Conservation (phyloP, 179 eudicot species). For the Beta macrorhiza region DNA sequence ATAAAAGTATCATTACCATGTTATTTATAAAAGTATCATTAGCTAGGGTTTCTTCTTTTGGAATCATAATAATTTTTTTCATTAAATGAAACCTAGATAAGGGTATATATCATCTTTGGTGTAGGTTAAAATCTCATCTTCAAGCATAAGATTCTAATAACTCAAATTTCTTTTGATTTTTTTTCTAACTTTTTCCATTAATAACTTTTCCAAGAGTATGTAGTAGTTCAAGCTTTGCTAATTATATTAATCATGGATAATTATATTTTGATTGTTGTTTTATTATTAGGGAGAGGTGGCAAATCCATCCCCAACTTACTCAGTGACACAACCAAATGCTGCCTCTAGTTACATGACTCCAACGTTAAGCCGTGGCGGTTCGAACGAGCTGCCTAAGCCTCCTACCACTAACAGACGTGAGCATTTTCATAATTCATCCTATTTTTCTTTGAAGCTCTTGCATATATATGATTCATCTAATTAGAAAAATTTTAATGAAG, state of each 20-base stretch:
- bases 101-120: neutral
- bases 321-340: slow-evolving; percentile 47
- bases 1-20: neutral
- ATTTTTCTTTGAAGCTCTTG: neutral
- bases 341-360: slow-evolving; percentile 30
- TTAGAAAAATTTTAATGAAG: neutral
- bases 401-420: slow-evolving; percentile 76
- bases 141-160: neutral
- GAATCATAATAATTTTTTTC: neutral
- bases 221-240: neutral
- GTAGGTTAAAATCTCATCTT: neutral
- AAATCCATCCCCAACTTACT: slow-evolving; percentile 44
- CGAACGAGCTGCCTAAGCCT: slow-evolving; percentile 63
- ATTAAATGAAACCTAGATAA: neutral
- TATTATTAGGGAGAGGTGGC: slow-evolving; percentile 51
- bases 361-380: slow-evolving; percentile 38
- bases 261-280: neutral
- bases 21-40: neutral
- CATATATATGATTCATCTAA: neutral
- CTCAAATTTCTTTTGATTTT: neutral
- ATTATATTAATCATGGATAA: neutral
- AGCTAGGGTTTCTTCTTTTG: slow-evolving; percentile 26
- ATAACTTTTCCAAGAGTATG: no score
- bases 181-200: neutral
- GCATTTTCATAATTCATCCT: slow-evolving; percentile 14